Evolutionary conservation across 352 stramenopile species (phyloP), one percentile per base, ranked within the genome.

Genomic region (Elongisporangium prolatum): DNA sequence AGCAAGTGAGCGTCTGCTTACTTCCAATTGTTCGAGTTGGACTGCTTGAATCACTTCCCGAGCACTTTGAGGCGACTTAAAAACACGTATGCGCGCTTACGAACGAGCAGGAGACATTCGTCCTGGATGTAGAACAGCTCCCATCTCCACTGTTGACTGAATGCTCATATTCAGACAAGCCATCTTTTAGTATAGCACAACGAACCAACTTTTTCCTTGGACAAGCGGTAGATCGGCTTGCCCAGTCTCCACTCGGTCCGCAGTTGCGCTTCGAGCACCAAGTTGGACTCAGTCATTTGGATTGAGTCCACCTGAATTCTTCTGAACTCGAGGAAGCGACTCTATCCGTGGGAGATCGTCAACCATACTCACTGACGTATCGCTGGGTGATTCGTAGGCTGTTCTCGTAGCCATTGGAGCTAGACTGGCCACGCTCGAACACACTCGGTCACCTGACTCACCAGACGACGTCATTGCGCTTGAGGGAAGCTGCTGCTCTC

Each of bases 91-190:
- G 54, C 48, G 22, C 74, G 71, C 48, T 78, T 76, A 37, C 69
- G 61, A 22, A 67, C 55, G 21, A 80, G 66, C 37, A 76, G 47
- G 22, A 81, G 50, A 5, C 65, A 60, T 9, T 72, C 62, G 21
- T 71, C 60, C 0, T 68, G 47, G 4, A 77, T 51, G 18, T 60
- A 57, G 20, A 80, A 52, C n/a, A 61, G 63, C 47, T 80, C 72
- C 21, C 74, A 71, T 28, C 57, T 61, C 68, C 71, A 80, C 71
- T 80, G 28, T 18, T n/a, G n/a, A n/a, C n/a, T n/a, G n/a, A n/a
- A n/a, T n/a, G n/a, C n/a, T n/a, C n/a, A n/a, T n/a, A n/a, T n/a
- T n/a, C n/a, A n/a, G n/a, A n/a, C n/a, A n/a, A n/a, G n/a, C n/a
- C n/a, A n/a, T n/a, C n/a, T 7, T 10, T 3, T 18, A 20, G 13